Conservation (phyloP, 257 asterid species). For the Datura wrightii region DNA sequence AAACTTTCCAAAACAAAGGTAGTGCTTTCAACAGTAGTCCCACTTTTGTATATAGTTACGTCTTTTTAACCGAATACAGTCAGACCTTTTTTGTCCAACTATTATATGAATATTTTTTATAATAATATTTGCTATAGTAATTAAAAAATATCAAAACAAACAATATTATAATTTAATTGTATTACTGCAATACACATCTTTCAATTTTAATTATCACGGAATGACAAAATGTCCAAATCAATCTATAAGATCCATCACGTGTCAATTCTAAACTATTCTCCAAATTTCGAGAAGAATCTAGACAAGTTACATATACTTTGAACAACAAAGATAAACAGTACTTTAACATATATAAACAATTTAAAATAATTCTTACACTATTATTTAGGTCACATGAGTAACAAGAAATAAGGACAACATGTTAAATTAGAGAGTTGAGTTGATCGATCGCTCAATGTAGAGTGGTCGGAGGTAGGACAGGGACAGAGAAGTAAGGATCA, state of each 20-base stretch:
- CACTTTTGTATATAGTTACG: too few relatives aligned
- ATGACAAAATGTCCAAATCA: not conserved
- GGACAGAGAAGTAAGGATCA: constrained; percentile 27
- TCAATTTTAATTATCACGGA: not conserved
- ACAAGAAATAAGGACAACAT: not conserved
- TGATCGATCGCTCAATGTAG: not conserved
- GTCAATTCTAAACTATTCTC: not conserved
- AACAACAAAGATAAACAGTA: not conserved
- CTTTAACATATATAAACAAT: not conserved
- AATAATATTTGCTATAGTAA: too few relatives aligned
- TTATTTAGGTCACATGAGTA: not conserved
- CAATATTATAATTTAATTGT: too few relatives aligned
- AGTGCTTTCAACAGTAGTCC: not conserved
- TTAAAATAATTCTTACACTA: not conserved
- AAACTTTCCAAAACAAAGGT: not conserved
- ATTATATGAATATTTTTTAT: too few relatives aligned
- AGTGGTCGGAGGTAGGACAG: constrained; percentile 24
- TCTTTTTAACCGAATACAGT: too few relatives aligned
- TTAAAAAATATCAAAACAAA: too few relatives aligned
- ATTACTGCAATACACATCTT: not conserved
- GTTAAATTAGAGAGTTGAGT: not conserved
- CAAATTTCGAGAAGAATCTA: not conserved
- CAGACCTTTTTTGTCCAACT: too few relatives aligned
- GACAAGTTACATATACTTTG: not conserved
- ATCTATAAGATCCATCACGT: not conserved